A percentile compares a stretch with the other conserved stretches of the same genome.
Evolutionary conservation across 1,284 basidiomycete genomes (phyloP).

Genomic region (Anthracocystis setariae): DNA sequence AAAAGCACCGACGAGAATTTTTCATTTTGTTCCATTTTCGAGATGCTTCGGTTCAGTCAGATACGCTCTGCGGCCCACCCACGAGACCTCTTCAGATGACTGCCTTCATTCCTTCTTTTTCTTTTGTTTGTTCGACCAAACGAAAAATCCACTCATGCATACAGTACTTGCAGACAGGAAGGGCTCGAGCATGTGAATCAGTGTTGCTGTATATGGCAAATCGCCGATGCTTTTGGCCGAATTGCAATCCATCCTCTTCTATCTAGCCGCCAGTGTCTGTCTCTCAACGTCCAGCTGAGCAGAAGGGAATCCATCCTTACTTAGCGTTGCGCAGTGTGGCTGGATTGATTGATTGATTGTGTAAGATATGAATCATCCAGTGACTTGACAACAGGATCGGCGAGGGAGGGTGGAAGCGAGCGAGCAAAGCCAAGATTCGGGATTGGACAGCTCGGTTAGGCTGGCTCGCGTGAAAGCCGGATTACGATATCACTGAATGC

Average conservation of each 20-base stretch:
- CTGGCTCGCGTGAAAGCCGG: slow-evolving; percentile 42
- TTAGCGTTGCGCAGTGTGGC: too few relatives aligned
- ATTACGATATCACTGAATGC: slow-evolving; percentile 16
- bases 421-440: neutral
- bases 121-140: too few relatives aligned
- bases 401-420: neutral
- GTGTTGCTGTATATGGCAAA: too few relatives aligned
- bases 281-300: too few relatives aligned
- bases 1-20: neutral
- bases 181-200: slow-evolving; percentile 42
- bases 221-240: too few relatives aligned
- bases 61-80: too few relatives aligned
- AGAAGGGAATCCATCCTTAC: too few relatives aligned
- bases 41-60: slow-evolving; percentile 3
- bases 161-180: too few relatives aligned
- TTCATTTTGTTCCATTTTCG: neutral
- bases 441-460: slow-evolving; percentile 22
- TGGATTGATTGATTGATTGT: neutral
- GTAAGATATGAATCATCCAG: slow-evolving; percentile 15
- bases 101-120: too few relatives aligned
- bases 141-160: too few relatives aligned
- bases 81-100: too few relatives aligned
- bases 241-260: slow-evolving; percentile 9
- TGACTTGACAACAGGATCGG: slow-evolving; percentile 3
- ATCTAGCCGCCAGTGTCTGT: too few relatives aligned